phyloP scores from a whole-genome alignment of 345 rosid genomes.

The Gossypium mustelinum region DNA sequence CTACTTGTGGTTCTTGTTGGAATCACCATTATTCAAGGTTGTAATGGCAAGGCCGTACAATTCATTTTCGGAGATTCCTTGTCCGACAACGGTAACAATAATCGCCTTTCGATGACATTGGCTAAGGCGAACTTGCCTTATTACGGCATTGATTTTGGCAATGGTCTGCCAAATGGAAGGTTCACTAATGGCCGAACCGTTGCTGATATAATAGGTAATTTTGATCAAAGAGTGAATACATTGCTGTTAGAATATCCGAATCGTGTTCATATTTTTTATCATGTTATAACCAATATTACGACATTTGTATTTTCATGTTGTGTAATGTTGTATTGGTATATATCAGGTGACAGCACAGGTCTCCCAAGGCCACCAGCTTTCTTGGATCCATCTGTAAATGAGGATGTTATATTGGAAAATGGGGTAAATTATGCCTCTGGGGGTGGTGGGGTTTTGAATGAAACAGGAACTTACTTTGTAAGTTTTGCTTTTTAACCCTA shows the following conservation, averaged over 20 bases:
- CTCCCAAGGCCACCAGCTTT: conserved; percentile 90
- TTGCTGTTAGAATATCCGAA: no score
- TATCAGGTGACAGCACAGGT: conserved; percentile 66
- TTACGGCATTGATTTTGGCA: conserved; percentile 87
- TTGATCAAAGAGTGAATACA: no score
- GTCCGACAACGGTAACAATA: conserved; percentile 89
- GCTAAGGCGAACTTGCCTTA: conserved; percentile 79
- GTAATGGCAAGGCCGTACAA: conserved; percentile 65
- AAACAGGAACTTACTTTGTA: conserved; percentile 87
- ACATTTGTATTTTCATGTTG: no score
- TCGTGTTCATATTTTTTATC: no score
- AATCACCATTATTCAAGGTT: conserved; percentile 27
- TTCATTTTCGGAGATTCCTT: conserved; percentile 96
- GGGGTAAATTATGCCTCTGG: conserved; percentile 98
- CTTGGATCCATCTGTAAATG: conserved; percentile 72
- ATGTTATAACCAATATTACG: no score
- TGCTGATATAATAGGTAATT: conserved; percentile 77
- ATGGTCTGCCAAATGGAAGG: conserved; percentile 90
- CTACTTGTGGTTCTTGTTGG: conserved; percentile 28
- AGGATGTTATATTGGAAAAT: conserved; percentile 63
- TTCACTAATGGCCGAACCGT: conserved; percentile 90
- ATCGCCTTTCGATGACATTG: conserved; percentile 55
- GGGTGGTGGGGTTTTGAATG: conserved; percentile 91
- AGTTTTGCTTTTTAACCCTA: conserved; percentile 23
- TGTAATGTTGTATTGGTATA: no score